Conservation (phyloP, 192 early-diverging fungal species). For the Coemansia sp. region DNA sequence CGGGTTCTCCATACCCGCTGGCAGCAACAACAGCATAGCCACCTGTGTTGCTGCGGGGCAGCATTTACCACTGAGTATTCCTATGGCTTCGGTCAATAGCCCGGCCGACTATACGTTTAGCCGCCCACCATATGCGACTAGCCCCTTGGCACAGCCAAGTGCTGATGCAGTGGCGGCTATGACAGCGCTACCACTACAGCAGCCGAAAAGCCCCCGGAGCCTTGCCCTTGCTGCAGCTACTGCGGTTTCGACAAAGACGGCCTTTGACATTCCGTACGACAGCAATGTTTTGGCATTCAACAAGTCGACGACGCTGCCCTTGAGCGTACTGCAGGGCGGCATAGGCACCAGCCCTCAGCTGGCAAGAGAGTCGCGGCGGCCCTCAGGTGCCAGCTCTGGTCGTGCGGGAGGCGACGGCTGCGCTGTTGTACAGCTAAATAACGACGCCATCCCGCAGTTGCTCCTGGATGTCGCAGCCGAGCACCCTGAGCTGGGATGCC, state of each 20-base stretch:
- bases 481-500: conserved; percentile 48
- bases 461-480: conserved; percentile 33
- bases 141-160: background rate
- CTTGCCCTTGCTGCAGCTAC: background rate
- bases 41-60: background rate
- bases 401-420: conserved; percentile 1
- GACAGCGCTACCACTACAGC: background rate
- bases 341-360: conserved; percentile 7
- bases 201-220: background rate
- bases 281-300: background rate
- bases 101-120: background rate
- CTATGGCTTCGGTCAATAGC: background rate
- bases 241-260: background rate
- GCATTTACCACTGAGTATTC: background rate
- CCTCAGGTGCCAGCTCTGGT: conserved; percentile 12
- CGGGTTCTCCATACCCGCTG: background rate
- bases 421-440: conserved; percentile 43
- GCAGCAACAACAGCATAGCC: background rate
- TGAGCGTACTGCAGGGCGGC: conserved; percentile 19
- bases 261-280: conserved; percentile 1
- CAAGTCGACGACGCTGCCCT: conserved; percentile 6
- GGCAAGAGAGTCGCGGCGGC: conserved; percentile 6
- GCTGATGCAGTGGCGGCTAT: background rate
- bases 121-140: background rate
- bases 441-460: conserved; percentile 42